Conservation (phyloP, 208 protist genomes). For the Acanthamoeba triangularis region DNA sequence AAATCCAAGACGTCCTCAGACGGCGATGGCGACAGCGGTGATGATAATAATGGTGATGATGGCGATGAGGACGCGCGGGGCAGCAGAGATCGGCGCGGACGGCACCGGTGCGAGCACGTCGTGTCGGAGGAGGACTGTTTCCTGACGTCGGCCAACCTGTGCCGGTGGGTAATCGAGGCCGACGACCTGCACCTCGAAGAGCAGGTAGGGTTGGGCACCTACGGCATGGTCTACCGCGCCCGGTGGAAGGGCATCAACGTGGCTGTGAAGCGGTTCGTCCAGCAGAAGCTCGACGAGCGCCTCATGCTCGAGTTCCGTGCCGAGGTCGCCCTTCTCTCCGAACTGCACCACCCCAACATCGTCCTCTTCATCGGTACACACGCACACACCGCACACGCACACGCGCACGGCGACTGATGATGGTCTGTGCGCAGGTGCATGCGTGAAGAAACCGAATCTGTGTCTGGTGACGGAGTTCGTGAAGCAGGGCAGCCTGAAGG, state of each 20-base stretch:
- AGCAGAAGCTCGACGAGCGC: constrained; percentile 73
- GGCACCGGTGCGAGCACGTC: not conserved
- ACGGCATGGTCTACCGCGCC: constrained; percentile 49
- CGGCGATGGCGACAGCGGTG: not conserved
- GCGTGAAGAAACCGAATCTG: constrained; percentile 81
- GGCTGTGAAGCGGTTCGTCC: constrained; percentile 59
- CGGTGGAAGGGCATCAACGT: not conserved
- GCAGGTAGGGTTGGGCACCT: constrained; percentile 5
- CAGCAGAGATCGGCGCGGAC: not conserved
- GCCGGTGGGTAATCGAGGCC: not conserved
- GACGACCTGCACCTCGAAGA: not conserved
- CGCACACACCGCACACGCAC: no score
- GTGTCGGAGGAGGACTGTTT: not conserved
- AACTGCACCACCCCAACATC: constrained; percentile 84
- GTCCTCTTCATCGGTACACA: constrained; percentile 83
- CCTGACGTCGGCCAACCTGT: constrained; percentile 7
- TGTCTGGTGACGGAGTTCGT: constrained; percentile 87
- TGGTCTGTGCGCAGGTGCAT: not conserved
- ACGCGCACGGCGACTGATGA: no score
- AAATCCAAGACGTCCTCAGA: not conserved
- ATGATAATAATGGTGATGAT: not conserved
- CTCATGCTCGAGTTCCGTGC: constrained; percentile 81
- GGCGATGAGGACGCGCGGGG: not conserved
- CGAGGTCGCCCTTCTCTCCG: constrained; percentile 80
- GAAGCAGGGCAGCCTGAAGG: constrained; percentile 78